Base-by-base conservation (phyloP, 2,329 filamentous ascomycete species). In the Cladophialophora exuberans region DNA sequence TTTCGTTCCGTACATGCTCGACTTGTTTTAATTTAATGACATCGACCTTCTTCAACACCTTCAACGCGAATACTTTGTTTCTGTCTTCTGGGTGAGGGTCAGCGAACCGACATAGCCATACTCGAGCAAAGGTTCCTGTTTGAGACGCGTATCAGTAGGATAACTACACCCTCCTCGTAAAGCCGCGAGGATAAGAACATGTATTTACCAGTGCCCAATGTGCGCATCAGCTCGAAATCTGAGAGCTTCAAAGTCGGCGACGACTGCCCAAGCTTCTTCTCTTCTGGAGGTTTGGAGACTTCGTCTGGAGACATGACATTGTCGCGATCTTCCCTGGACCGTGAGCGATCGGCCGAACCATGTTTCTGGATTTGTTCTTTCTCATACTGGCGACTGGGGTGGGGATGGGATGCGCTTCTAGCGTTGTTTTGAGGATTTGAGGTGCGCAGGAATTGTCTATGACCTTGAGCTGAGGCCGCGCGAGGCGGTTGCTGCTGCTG, bases 1-100 rank as follows among this genome's bases (percentile, higher is more conserved):
- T 79, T 72, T 87, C 84, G 70, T 86, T 86, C 61, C 83, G 80
- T 43, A 86, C 83, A 71, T 86, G 84, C 72, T 86, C 84, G 59
- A 87, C 83, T 65, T 87, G 84, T 74, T 87, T 86, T 64, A 86
- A 72, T 55, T 83, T 82, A 65, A 79, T 76, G 49, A 79, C 77
- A 64, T 79, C 77, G 30, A 73, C 75, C 64, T 79, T 79, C 52
- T 76, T 76, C 23, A 79, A 68, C 20, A 78, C 70, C 64, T 79
- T 79, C 46, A 79, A 65, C 26, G 77, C 77, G 66, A 76, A 79
- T 2, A 79, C 75, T 60, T 71, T 71, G 57, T 69, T 65, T 54
- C 64, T 61, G 41, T 69, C 67, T 31, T 71, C 66, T 7, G 52
- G 49, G 30, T 66, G 66, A 43, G 71, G 63, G 38, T 73, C 69